Base-by-base conservation (phyloP, 305 asterid genomes). In the Caryopteris hybrid region DNA sequence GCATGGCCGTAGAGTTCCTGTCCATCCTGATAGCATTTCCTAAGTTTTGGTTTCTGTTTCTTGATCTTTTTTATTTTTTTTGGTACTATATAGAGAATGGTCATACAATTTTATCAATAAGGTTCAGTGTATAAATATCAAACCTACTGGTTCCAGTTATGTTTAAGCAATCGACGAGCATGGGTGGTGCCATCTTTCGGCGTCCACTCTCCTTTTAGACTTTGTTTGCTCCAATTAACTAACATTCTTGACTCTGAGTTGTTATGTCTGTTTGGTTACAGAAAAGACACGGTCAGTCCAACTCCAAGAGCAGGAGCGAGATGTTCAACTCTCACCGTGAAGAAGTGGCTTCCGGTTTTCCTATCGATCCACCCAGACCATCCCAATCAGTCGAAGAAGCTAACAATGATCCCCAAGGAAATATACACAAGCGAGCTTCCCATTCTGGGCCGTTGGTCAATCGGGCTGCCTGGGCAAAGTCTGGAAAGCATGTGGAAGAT, bases 321-420 rank as follows among this genome's bases (percentile, higher is more conserved):
- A 87, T 91, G 89, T 94, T 91, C 85, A 89, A 65, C 75, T 80
- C 97, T 76, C 95, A 90, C 62, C 94, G 80, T 0, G 99, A 90
- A 78, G 96, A 94, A 69, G 91, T 77, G 61, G 96, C 97, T 54
- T 89, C 97, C n/a, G 97, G 97, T 76, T 91, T 94, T 73, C 99
- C 97, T 7, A 91, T 94, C 53, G 96, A 94, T 62, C 99, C 97
- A 11, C 99, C 96, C 8, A 78, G 95, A 69, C 95, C 92, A 47
- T 82, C 93, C 48, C 91, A 86, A 64, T 82, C 81, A 25, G 72
- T 84, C 66, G 98, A 84, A 72, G 95, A 86, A 72, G 48, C 80
- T 16, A 80, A 74, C 50, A 80, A 79, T 16, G 87, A 79, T 61
- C 77, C 85, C 47, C 83, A 80, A 4, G 84, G 78, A 21, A 81